Base-by-base conservation (phyloP, 805 yeast genomes). In the Wickerhamiella slavikovae region DNA sequence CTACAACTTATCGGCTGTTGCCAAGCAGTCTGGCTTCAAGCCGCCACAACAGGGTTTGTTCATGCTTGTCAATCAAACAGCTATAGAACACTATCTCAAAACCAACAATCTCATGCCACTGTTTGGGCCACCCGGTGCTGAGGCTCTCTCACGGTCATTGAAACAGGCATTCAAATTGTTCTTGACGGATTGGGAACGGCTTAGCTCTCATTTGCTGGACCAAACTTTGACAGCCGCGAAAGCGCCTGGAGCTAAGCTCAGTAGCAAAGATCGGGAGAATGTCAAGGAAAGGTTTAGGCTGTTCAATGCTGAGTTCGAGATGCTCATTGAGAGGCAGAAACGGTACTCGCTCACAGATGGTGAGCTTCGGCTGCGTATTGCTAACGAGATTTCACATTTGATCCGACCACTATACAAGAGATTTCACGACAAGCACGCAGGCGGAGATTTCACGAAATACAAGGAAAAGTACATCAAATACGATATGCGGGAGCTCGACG, bases 291-390 rank as follows among this genome's bases (percentile, higher is more conserved):
- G 78, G 44, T 80, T 79, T 54, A 67, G 66, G 38, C 71, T 64
- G 35, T 89, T 85, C 55, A 85, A 83, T 47, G 67, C 66, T 17
- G 73, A 72, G 25, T 77, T 89, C 46, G 96, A 89, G 31, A 77
- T 68, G 20, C 66, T 83, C 20, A 64, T 74, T 15, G 62, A 61
- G 18, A 68, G 64, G 33, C 77, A 76, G 45, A 71, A 68, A 41
- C 60, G 61, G 28, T 73, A 68, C 47, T 66, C 64, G 33, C 61
- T 80, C 27, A 65, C 71, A 6, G 91, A 80, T 45, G 60, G 67
- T 4, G 62, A 62, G 24, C 58, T 85, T 48, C 69, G 70, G 36
- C 60, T 64, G 34, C 65, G 62, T 32, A 54, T 89, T 40, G 61
- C 68, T 11, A 66, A 67, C 31, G 95, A 85, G 42, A 73, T 71